Conservation (phyloP, 805 yeast genomes). For the Metschnikowia proteae region DNA sequence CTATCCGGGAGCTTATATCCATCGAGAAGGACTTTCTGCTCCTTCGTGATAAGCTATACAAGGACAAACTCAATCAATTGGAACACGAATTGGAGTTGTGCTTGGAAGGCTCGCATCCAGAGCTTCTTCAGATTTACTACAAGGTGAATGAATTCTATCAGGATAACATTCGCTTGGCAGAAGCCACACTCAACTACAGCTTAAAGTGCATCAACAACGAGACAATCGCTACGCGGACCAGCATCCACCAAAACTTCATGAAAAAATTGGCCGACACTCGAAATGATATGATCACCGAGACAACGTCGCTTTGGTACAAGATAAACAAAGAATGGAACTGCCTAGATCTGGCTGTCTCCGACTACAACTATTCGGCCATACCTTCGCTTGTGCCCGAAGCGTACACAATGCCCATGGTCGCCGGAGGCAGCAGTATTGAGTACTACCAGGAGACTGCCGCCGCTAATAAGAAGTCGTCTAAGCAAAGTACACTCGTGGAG, state of each 20-base stretch:
- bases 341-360: slow-evolving; percentile 63
- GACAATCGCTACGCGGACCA: slow-evolving; percentile 73
- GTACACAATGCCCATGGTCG: slow-evolving; percentile 12
- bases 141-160: slow-evolving; percentile 73
- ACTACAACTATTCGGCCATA: slow-evolving; percentile 45
- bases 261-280: slow-evolving; percentile 67
- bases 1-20: slow-evolving; percentile 67
- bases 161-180: slow-evolving; percentile 51
- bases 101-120: slow-evolving; percentile 88
- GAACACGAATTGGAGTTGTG: slow-evolving; percentile 86
- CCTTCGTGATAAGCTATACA: slow-evolving; percentile 78
- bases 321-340: slow-evolving; percentile 84
- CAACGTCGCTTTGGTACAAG: slow-evolving; percentile 88
- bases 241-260: slow-evolving; percentile 78
- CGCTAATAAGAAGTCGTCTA: slow-evolving; percentile 31
- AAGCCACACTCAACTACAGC: slow-evolving; percentile 50
- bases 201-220: slow-evolving; percentile 74
- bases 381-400: slow-evolving; percentile 22
- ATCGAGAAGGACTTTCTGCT: slow-evolving; percentile 86
- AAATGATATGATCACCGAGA: slow-evolving; percentile 57
- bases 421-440: slow-evolving; percentile 18
- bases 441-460: slow-evolving; percentile 18
- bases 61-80: slow-evolving; percentile 71
- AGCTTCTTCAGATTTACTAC: slow-evolving; percentile 65
- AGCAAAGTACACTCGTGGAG: slow-evolving; percentile 35